A percentile compares a stretch with the other conserved stretches of the same genome.
Conservation (phyloP, 495 filamentous ascomycete species). For the Eremomyces bilateralis region DNA sequence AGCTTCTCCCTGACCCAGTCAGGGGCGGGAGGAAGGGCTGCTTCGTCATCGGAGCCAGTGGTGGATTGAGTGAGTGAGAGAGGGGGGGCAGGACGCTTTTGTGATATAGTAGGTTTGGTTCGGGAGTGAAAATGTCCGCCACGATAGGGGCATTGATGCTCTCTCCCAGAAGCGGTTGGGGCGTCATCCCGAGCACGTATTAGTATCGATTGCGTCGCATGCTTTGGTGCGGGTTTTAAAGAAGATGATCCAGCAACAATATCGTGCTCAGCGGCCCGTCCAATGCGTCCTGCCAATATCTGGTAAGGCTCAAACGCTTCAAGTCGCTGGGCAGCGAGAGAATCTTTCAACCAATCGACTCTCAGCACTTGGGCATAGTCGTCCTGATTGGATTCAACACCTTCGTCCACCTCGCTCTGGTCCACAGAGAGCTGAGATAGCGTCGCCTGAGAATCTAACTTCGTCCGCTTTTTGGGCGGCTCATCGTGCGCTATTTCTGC, state of each 20-base stretch:
- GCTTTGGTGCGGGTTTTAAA: neutral
- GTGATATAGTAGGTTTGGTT: neutral
- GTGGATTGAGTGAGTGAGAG: constrained; percentile 36
- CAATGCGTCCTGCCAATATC: no score
- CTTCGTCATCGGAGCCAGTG: constrained; percentile 35
- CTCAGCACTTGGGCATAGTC: neutral
- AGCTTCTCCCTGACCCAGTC: constrained; percentile 43
- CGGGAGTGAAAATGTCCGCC: neutral
- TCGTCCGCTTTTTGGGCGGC: constrained; percentile 15
- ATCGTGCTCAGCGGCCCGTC: no score
- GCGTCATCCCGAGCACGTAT: constrained; percentile 1
- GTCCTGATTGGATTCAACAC: neutral
- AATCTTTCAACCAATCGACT: neutral
- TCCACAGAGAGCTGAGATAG: no score
- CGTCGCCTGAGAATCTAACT: no score
- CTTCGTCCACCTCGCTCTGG: neutral
- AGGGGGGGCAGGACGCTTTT: neutral
- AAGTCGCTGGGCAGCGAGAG: no score
- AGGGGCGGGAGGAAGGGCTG: constrained; percentile 33
- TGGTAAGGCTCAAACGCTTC: no score
- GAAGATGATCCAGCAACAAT: no score
- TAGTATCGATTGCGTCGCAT: neutral
- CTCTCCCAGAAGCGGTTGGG: neutral
- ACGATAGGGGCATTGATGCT: neutral
- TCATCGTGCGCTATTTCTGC: constrained; percentile 7